Evolutionary conservation across 2,329 filamentous ascomycete species (phyloP).

Genomic region (Rhinocladiella mackenziei): DNA sequence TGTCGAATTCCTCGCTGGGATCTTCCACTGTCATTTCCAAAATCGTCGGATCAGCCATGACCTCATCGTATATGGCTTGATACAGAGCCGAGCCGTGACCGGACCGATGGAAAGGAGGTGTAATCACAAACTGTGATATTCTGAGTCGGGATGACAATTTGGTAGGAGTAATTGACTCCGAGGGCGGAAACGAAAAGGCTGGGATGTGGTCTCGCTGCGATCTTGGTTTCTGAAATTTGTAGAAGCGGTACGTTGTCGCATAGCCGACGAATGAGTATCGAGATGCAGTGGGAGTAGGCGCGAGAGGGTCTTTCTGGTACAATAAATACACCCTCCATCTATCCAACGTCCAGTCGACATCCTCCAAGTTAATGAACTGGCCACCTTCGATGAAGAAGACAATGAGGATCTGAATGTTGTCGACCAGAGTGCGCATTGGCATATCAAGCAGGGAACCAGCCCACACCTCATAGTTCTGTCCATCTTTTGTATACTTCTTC

Average conservation of each 20-base stretch:
- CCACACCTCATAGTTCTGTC: conserved; percentile 78
- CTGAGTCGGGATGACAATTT: conserved; percentile 72
- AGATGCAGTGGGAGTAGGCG: conserved; percentile 45
- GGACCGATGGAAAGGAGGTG: conserved; percentile 78
- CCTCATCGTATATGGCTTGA: conserved; percentile 68
- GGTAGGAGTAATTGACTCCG: conserved; percentile 46
- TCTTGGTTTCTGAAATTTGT: conserved; percentile 45
- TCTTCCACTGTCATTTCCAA: conserved; percentile 90
- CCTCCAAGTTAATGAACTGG: conserved; percentile 67
- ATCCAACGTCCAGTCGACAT: conserved; percentile 67
- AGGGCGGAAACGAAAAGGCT: conserved; percentile 41
- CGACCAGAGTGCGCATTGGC: conserved; percentile 66
- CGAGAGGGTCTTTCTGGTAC: conserved; percentile 55
- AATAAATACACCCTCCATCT: conserved; percentile 92
- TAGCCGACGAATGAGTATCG: conserved; percentile 85
- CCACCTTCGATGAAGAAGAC: conserved; percentile 91
- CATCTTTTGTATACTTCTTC: conserved; percentile 58
- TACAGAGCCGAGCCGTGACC: conserved; percentile 81
- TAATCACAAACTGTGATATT: conserved; percentile 88
- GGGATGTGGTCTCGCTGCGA: conserved; percentile 34
- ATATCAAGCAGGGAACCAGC: conserved; percentile 68
- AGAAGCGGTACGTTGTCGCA: conserved; percentile 85
- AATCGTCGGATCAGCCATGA: conserved; percentile 63
- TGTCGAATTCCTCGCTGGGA: conserved; percentile 69
- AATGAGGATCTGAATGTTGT: conserved; percentile 76